These are phyloP conservation scores for Xylariaceae sp. DNA, from an alignment of 2,329 filamentous ascomycete genomes.

Conservation along the genomic window DNA sequence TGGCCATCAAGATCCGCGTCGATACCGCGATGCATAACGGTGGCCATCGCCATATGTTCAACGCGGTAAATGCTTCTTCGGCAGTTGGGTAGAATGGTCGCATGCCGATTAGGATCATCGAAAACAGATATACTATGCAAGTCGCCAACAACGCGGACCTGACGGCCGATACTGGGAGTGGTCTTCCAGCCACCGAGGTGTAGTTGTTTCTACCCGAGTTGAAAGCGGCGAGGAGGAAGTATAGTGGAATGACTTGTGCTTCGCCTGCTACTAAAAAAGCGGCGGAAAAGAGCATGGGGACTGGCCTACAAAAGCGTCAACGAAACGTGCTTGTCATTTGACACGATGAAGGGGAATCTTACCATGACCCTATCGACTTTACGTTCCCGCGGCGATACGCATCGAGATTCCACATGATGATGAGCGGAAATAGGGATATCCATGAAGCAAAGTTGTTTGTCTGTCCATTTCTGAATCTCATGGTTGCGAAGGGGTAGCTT, in stretches of 20 bases:
- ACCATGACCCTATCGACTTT: not conserved
- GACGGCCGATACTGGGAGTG: not conserved
- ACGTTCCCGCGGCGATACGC: not conserved
- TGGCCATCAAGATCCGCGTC: not conserved
- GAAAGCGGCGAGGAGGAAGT: not conserved
- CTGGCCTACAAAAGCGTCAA: not conserved
- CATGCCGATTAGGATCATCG: not conserved
- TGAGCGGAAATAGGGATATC: not conserved
- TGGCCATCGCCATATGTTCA: not conserved
- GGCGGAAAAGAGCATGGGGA: not conserved
- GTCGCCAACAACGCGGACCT: not conserved
- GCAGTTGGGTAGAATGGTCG: too few species aligned
- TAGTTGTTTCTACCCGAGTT: not conserved
- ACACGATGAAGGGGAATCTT: not conserved
- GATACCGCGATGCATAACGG: not conserved
- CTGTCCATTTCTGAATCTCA: too few species aligned
- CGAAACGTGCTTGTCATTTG: not conserved
- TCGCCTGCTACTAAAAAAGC: not conserved
- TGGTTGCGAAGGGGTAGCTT: too few species aligned
- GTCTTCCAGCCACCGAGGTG: not conserved
- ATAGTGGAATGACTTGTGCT: not conserved
- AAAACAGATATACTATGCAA: not conserved
- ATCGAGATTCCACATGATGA: not conserved
- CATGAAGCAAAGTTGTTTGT: not conserved
- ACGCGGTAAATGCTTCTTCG: not conserved